These are phyloP conservation scores for Chrysophaeum taylorii DNA, from an alignment of 352 stramenopile genomes.

Conservation along the genomic window DNA sequence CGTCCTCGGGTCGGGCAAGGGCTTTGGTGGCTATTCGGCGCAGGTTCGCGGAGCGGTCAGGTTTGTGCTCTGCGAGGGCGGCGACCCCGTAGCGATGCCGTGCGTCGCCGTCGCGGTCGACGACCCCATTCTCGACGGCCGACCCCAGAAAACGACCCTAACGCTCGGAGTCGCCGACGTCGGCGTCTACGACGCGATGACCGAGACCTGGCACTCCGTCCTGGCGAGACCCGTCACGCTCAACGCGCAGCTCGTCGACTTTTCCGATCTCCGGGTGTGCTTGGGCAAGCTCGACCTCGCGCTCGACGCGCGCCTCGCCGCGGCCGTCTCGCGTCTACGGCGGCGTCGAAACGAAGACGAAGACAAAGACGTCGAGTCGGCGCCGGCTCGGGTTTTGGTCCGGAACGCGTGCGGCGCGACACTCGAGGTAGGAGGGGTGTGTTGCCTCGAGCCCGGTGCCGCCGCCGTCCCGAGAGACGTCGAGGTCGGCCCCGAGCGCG, in stretches of 20 bases:
- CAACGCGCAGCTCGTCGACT: background rate
- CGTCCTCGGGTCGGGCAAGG: no score
- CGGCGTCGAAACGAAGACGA: no score
- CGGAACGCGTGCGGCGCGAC: no score
- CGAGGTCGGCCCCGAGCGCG: slow-evolving; percentile 1
- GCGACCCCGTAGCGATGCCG: background rate
- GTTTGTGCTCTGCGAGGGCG: background rate
- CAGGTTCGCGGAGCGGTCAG: background rate
- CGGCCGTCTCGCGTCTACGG: background rate
- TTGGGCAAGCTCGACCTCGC: background rate
- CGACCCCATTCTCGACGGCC: background rate
- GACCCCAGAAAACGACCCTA: background rate
- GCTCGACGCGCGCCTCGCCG: background rate
- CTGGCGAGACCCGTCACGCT: background rate
- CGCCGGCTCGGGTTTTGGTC: no score
- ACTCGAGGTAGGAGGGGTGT: no score
- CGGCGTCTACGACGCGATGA: background rate
- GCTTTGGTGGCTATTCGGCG: no score
- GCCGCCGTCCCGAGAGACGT: no score
- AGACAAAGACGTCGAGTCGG: no score
- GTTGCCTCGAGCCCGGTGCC: no score
- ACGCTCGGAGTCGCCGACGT: background rate
- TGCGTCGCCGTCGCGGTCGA: background rate
- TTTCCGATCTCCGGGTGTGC: background rate
- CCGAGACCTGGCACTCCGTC: background rate